phyloP scores from a whole-genome alignment of 805 yeast genomes.

The Metschnikowia matae region DNA sequence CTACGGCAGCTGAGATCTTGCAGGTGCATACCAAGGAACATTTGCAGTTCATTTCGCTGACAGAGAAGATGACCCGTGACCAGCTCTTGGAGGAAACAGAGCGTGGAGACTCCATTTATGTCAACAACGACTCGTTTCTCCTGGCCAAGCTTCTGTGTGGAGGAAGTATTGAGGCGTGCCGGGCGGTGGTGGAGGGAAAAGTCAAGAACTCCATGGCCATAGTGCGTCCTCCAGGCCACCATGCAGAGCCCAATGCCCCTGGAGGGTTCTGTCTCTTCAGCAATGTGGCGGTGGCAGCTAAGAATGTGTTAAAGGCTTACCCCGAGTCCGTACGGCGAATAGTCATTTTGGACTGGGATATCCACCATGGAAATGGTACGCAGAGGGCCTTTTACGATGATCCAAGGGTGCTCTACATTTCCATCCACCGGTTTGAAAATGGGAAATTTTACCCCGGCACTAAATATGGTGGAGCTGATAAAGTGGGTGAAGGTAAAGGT shows the following conservation, averaged over 20 bases:
- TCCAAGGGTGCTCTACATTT: slow-evolving; percentile 85
- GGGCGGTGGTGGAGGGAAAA: slow-evolving; percentile 87
- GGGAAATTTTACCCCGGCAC: slow-evolving; percentile 96
- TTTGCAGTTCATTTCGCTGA: slow-evolving; percentile 66
- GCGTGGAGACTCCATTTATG: slow-evolving; percentile 89
- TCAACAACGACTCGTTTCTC: slow-evolving; percentile 81
- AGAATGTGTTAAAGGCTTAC: slow-evolving; percentile 70
- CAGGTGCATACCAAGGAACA: slow-evolving; percentile 84
- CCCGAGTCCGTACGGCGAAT: slow-evolving; percentile 86
- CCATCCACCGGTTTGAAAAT: slow-evolving; percentile 87
- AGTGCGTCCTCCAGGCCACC: slow-evolving; percentile 99
- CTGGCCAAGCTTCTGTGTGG: slow-evolving; percentile 94
- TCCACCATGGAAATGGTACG: slow-evolving; percentile 98
- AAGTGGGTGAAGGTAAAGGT: slow-evolving; percentile 82
- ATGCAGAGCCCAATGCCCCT: slow-evolving; percentile 95
- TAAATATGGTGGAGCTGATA: slow-evolving; percentile 72
- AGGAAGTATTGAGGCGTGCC: slow-evolving; percentile 94
- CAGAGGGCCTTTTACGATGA: slow-evolving; percentile 88
- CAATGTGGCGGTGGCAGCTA: slow-evolving; percentile 96
- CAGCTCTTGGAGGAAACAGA: slow-evolving; percentile 79
- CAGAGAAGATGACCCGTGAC: slow-evolving; percentile 74
- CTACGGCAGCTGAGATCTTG: slow-evolving; percentile 77
- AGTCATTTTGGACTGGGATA: slow-evolving; percentile 93
- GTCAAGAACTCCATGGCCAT: slow-evolving; percentile 92
- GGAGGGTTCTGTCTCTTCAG: slow-evolving; percentile 97